Evolutionary conservation across 1,284 basidiomycete genomes (phyloP).

Genomic region (Ustilago esculenta): DNA sequence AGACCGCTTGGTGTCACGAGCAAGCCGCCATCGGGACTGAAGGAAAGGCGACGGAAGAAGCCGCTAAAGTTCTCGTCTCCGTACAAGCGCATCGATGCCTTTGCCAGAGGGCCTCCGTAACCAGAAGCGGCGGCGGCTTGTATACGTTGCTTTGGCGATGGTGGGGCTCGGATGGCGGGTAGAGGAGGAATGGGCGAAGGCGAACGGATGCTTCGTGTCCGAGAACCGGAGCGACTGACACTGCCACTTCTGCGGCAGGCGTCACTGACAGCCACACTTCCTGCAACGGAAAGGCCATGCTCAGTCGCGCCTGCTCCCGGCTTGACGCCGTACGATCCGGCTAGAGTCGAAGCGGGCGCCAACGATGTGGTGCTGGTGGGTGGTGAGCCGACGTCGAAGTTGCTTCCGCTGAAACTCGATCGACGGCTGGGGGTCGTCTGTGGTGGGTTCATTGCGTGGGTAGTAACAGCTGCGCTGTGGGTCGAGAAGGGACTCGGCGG

Average conservation of each 20-base stretch:
- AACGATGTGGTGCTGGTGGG: slow-evolving; percentile 59
- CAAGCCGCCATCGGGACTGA: slow-evolving; percentile 92
- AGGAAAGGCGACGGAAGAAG: slow-evolving; percentile 92
- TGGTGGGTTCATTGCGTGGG: slow-evolving; percentile 61
- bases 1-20: slow-evolving; percentile 94
- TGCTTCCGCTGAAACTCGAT: slow-evolving; percentile 63
- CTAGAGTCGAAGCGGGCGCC: slow-evolving; percentile 36
- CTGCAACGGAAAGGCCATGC: slow-evolving; percentile 8
- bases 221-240: slow-evolving; percentile 52
- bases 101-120: slow-evolving; percentile 31
- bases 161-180: slow-evolving; percentile 62
- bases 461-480: slow-evolving; percentile 29
- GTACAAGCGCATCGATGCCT: slow-evolving; percentile 73
- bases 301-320: slow-evolving; percentile 4
- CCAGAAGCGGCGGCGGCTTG: slow-evolving; percentile 47
- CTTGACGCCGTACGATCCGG: slow-evolving; percentile 25
- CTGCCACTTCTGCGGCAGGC: slow-evolving; percentile 30
- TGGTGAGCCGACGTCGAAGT: slow-evolving; percentile 56
- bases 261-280: slow-evolving; percentile 16
- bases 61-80: slow-evolving; percentile 95
- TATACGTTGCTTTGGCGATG: slow-evolving; percentile 56
- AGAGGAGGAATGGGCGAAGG: slow-evolving; percentile 69
- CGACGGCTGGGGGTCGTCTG: slow-evolving; percentile 57
- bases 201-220: slow-evolving; percentile 54
- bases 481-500: slow-evolving; percentile 50